Evolutionary conservation across 495 filamentous ascomycete species (phyloP), one percentile per base, ranked within the genome.

Genomic region (Aspergillus funiculosus): DNA sequence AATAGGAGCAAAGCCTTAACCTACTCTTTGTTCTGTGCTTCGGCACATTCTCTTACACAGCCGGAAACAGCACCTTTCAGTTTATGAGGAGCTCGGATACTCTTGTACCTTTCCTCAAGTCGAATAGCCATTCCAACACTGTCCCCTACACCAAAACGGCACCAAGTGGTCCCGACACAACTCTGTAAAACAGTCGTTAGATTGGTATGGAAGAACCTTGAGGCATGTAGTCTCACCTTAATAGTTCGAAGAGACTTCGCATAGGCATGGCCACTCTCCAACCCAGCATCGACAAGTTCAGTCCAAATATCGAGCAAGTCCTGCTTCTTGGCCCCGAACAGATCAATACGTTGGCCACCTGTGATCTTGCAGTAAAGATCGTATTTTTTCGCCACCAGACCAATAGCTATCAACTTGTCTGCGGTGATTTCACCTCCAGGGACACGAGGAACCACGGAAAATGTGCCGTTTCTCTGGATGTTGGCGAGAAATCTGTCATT

Each of bases 111-210:
- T 66, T 95, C 86, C 61, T 97, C 91, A 0, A 97, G 68, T 2
- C 89, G 77, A 17, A 96, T 83, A 1, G 90, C 91, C 86, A 97
- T 90, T 18, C 91, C 91, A n/a, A 97, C 91, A 67, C 86, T 92
- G 68, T 97, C 91, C 28, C 88, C 88, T 46, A 95, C 82, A 48
- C 91, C 91, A 52, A 87, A 97, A 5, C 91, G 75, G 56, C 91
- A 97, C 91, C 91, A 97, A 2, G 87, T 94, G 1, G 86, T 92
- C 20, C 91, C 91, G 3, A 97, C 91, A 56, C 91, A 97, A 53
- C 84, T 87, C 77, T 74, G 14, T 22, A 6, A 13, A 17, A 25
- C 19, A 26, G 6, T n/a, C n/a, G 30, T 52, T 41, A 46, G 30
- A 21, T 3, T 37, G 2, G 6, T 36, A n/a, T 1, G 37, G 11